phyloP scores from a whole-genome alignment of 768 basidiomycete species.

The Amanita molliuscula region DNA sequence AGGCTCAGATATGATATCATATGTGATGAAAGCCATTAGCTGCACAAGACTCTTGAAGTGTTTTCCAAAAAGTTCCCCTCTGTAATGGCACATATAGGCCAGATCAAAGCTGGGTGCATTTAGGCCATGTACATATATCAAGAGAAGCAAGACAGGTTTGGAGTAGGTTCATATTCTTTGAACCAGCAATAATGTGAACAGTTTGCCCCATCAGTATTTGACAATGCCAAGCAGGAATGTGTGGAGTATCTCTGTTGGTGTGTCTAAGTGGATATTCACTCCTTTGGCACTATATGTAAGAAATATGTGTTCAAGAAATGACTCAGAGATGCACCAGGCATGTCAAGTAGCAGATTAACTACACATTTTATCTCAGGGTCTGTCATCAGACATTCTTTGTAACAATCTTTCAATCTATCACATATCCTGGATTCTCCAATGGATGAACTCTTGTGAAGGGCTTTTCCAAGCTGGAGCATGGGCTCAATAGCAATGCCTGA shows the following conservation, averaged over 20 bases:
- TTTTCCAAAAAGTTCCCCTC: slow-evolving; percentile 22
- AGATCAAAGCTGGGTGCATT: slow-evolving; percentile 16
- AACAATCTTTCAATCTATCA: not conserved
- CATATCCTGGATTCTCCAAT: not conserved
- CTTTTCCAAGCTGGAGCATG: slow-evolving; percentile 1
- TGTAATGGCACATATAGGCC: slow-evolving; percentile 22
- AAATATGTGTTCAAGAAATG: slow-evolving; percentile 1
- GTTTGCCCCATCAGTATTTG: slow-evolving; percentile 39
- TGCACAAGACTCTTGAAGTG: slow-evolving; percentile 25
- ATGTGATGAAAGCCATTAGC: slow-evolving; percentile 18
- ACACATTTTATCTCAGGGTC: not conserved
- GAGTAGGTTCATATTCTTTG: not conserved
- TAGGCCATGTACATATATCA: slow-evolving; percentile 7
- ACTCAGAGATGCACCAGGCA: slow-evolving; percentile 12
- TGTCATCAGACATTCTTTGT: not conserved
- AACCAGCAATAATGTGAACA: slow-evolving; percentile 8
- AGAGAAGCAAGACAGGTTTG: slow-evolving; percentile 1
- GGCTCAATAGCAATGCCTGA: slow-evolving; percentile 1
- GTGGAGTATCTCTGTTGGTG: slow-evolving; percentile 35
- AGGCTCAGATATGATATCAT: slow-evolving; percentile 10
- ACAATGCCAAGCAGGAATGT: slow-evolving; percentile 33
- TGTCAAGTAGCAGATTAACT: not conserved
- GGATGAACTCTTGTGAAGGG: not conserved
- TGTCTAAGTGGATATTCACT: slow-evolving; percentile 31
- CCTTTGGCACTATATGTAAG: slow-evolving; percentile 13